Percentiles rank a stretch among this genome's conserved stretches.
These are phyloP conservation scores for Buddleja alternifolia DNA, from an alignment of 257 asterid genomes.

Conservation along the genomic window DNA sequence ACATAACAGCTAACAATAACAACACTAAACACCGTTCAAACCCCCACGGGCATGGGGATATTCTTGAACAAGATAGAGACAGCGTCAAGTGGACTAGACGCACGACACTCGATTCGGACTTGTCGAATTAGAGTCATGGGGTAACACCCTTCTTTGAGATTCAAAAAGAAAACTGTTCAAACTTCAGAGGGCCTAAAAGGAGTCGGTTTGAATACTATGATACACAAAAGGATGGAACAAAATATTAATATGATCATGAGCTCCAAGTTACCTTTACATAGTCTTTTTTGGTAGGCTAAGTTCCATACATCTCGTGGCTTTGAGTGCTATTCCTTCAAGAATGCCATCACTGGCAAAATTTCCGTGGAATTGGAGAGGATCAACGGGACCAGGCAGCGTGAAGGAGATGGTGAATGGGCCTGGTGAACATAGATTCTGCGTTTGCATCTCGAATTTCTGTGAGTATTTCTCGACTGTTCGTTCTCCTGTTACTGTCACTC, in stretches of 20 bases:
- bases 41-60: too few relatives aligned
- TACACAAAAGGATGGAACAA: slow-evolving; percentile 12
- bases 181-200: too few relatives aligned
- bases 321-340: slow-evolving; percentile 73
- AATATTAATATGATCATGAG: background rate
- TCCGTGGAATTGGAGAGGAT: slow-evolving; percentile 72
- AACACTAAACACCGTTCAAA: too few relatives aligned
- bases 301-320: slow-evolving; percentile 27
- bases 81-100: too few relatives aligned
- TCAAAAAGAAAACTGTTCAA: too few relatives aligned
- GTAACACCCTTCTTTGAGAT: too few relatives aligned
- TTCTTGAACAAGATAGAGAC: too few relatives aligned
- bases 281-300: background rate
- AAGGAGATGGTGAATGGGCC: slow-evolving; percentile 78
- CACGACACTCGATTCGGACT: too few relatives aligned
- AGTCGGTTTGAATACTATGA: background rate
- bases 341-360: slow-evolving; percentile 78
- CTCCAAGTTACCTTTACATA: background rate
- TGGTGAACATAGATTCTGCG: slow-evolving; percentile 78
- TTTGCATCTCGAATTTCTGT: slow-evolving; percentile 70
- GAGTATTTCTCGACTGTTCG: slow-evolving; percentile 44
- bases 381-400: slow-evolving; percentile 86
- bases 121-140: too few relatives aligned
- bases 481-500: slow-evolving; percentile 71
- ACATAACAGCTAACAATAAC: too few relatives aligned